Evolutionary conservation across 2,329 filamentous ascomycete species (phyloP), one percentile per base, ranked within the genome.

Genomic region (Stylonectria norvegica): DNA sequence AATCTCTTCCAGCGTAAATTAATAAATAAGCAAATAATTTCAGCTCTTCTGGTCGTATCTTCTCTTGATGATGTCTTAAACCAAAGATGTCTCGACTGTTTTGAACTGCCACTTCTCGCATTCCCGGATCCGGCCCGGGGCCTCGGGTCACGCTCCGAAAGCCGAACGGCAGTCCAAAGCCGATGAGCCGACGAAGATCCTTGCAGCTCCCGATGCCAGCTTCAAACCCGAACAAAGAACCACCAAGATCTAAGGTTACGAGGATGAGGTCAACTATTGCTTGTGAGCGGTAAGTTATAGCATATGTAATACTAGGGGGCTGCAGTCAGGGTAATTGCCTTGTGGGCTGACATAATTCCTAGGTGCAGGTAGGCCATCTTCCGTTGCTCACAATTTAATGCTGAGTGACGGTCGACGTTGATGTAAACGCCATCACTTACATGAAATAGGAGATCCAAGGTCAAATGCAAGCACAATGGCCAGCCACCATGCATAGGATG

Each of bases 341-440:
- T n/a, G n/a, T n/a, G n/a, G n/a, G n/a, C n/a, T 20, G 19, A 8
- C 28, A 36, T 12, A 25, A 4, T 4, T 1, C 6, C 4, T 36
- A 57, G 54, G 32, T 57, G 54, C 50, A 53, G 54, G 54, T 57
- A 45, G 34, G 32, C 3, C n/a, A n/a, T n/a, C n/a, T n/a, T n/a
- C n/a, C n/a, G n/a, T 2, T 19, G 10, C 17, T 15, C 5, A 9
- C 11, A 8, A 25, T 27, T 18, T 18, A 16, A n/a, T 5, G 17
- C 4, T 25, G 4, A 28, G 14, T 9, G n/a, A n/a, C 20, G 34
- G n/a, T 29, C 15, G 17, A 15, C 15, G 27, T 14, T 19, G 8
- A 18, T 18, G 15, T 9, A 7, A 25, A 30, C 15, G 28, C 22
- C 19, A 14, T 42, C 20, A 42, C 15, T 15, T 35, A 15, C 14